Conservation (phyloP, 108 stramenopile genomes). For the Aurantiochytrium sp. region DNA sequence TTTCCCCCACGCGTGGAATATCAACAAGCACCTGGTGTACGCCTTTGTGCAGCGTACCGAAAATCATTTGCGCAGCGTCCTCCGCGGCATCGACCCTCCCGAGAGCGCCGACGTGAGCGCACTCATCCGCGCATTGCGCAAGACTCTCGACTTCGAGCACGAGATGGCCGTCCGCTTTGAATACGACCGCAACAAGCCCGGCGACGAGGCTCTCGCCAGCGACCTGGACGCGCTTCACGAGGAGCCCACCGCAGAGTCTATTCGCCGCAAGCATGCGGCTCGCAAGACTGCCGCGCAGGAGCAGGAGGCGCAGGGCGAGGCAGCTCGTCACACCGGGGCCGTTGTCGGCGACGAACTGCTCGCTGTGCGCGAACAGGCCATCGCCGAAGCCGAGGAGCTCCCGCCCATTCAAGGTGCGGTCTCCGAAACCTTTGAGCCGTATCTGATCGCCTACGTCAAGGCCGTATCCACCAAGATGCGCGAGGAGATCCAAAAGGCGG, state of each 20-base stretch:
- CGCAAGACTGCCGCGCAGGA: background rate
- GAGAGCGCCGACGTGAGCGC: conserved; percentile 28
- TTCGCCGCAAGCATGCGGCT: background rate
- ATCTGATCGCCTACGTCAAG: conserved; percentile 89
- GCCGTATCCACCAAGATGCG: conserved; percentile 85
- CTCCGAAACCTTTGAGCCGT: conserved; percentile 74
- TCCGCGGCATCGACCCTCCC: conserved; percentile 28
- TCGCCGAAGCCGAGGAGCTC: background rate
- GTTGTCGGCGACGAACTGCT: conserved; percentile 42
- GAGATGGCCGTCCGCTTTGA: conserved; percentile 79
- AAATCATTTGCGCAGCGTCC: conserved; percentile 37
- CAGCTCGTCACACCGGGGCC: background rate
- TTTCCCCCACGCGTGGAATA: conserved; percentile 86
- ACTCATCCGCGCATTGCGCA: conserved; percentile 71
- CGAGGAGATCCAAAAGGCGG: conserved; percentile 66
- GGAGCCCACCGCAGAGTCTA: background rate
- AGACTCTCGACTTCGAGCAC: conserved; percentile 87
- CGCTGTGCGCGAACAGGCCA: conserved; percentile 10
- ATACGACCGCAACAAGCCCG: conserved; percentile 59
- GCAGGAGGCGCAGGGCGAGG: background rate
- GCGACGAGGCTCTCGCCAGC: conserved; percentile 43
- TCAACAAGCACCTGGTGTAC: conserved; percentile 70
- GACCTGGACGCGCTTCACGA: background rate
- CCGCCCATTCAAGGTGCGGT: conserved; percentile 69
- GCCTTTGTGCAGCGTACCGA: conserved; percentile 64